A percentile compares a stretch with the other conserved stretches of the same genome.
These are phyloP conservation scores for Dothideomycetes sp. DNA, from an alignment of 2,329 filamentous ascomycete species.

Conservation along the genomic window DNA sequence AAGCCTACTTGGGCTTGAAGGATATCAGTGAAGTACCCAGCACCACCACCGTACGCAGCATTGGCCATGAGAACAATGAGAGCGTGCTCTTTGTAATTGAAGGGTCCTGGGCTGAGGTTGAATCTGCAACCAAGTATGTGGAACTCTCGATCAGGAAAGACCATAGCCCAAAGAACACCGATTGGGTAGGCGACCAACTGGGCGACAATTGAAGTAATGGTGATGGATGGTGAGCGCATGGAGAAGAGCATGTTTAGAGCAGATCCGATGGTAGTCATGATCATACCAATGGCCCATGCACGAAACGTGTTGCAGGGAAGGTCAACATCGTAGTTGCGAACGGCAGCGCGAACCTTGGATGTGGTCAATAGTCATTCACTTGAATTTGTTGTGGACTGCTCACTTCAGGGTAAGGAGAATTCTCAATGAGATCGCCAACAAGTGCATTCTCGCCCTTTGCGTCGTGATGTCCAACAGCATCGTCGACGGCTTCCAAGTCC, in stretches of 20 bases:
- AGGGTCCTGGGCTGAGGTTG: slow-evolving; percentile 46
- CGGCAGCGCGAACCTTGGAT: slow-evolving; percentile 20
- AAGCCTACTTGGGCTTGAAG: slow-evolving; percentile 61
- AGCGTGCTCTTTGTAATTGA: slow-evolving; percentile 53
- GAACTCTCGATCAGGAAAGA: slow-evolving; percentile 44
- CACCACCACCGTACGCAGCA: slow-evolving; percentile 36
- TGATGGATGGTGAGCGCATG: slow-evolving; percentile 28
- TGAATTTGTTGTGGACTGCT: too few relatives aligned
- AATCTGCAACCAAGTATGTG: slow-evolving; percentile 43
- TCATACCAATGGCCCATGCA: slow-evolving; percentile 49
- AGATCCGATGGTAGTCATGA: slow-evolving; percentile 50
- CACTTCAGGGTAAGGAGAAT: slow-evolving; percentile 56
- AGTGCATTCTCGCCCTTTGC: slow-evolving; percentile 44
- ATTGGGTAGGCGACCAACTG: slow-evolving; percentile 25
- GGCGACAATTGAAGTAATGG: slow-evolving; percentile 19
- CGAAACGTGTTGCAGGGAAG: slow-evolving; percentile 52
- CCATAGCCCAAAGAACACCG: slow-evolving; percentile 42
- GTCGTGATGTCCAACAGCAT: slow-evolving; percentile 45
- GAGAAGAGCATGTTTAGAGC: slow-evolving; percentile 69
- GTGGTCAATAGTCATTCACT: too few relatives aligned
- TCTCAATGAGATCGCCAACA: slow-evolving; percentile 49
- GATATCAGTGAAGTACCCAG: slow-evolving; percentile 58
- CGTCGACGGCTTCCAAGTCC: slow-evolving; percentile 40
- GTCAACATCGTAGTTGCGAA: slow-evolving; percentile 53
- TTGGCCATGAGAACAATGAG: slow-evolving; percentile 55